phyloP scores from a whole-genome alignment of 495 filamentous ascomycete genomes.

The Penicillium dipodomyicola region DNA sequence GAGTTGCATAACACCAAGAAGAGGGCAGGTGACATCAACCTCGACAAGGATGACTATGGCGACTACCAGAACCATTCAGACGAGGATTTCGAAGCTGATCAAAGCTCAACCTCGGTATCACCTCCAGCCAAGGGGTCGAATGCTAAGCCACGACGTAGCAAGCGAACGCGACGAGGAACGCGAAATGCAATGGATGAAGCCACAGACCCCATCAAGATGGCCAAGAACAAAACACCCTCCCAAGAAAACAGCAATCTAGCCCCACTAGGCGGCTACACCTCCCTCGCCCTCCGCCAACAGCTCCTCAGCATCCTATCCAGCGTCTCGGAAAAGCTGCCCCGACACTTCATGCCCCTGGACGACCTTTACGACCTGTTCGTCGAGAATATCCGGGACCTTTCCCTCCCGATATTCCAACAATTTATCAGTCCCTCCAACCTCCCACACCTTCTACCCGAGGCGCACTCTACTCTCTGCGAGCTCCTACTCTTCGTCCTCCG shows the following conservation, averaged over 20 bases:
- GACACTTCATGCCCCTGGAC: slow-evolving; percentile 46
- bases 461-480: slow-evolving; percentile 62
- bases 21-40: slow-evolving; percentile 50
- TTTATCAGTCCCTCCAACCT: slow-evolving; percentile 59
- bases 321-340: slow-evolving; percentile 43
- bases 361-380: slow-evolving; percentile 68
- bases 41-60: slow-evolving; percentile 56
- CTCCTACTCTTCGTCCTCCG: slow-evolving; percentile 62
- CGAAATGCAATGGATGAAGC: slow-evolving; percentile 23
- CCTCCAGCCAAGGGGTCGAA: slow-evolving; percentile 11
- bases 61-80: slow-evolving; percentile 54
- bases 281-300: slow-evolving; percentile 61
- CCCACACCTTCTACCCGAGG: slow-evolving; percentile 41
- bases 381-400: slow-evolving; percentile 62
- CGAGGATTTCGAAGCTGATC: slow-evolving; percentile 31
- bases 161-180: slow-evolving; percentile 37
- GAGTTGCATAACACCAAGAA: slow-evolving; percentile 34
- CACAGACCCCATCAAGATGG: slow-evolving; percentile 1
- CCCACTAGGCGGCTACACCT: slow-evolving; percentile 51
- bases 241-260: slow-evolving; percentile 27
- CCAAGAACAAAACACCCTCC: slow-evolving; percentile 5
- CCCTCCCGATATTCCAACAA: slow-evolving; percentile 68
- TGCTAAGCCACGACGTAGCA: slow-evolving; percentile 19
- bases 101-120: slow-evolving; percentile 9
- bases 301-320: slow-evolving; percentile 56